Evolutionary conservation across 495 filamentous ascomycete species (phyloP).

Genomic region (Neurospora sp.): DNA sequence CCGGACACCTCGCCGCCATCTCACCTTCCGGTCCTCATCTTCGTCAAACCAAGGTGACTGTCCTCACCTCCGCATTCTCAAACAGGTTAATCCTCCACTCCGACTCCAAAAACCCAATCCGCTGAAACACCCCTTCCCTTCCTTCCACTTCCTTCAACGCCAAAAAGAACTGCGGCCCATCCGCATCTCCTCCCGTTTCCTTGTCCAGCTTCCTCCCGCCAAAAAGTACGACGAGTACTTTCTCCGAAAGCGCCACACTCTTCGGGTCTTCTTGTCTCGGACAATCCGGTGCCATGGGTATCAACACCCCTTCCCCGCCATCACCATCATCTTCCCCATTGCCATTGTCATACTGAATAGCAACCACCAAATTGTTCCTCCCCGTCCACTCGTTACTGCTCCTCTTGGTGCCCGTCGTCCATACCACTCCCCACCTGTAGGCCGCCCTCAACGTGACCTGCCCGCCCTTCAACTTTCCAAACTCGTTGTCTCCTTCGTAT

Average conservation of each 20-base stretch:
- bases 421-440: not conserved
- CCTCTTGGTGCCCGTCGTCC: not conserved
- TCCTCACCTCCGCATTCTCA: not conserved
- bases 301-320: not conserved
- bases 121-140: not conserved
- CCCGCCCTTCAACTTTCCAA: not conserved
- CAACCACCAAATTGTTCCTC: not conserved
- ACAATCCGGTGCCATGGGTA: conserved; percentile 5
- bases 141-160: conserved; percentile 3
- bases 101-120: conserved; percentile 9
- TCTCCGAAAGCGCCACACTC: conserved; percentile 1
- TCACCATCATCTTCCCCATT: not conserved
- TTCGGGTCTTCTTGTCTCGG: conserved; percentile 2
- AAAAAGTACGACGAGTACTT: conserved; percentile 4
- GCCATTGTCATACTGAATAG: not conserved
- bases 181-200: not conserved
- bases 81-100: not conserved
- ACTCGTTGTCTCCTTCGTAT: conserved; percentile 1
- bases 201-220: conserved; percentile 1
- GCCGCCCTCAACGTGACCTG: conserved; percentile 3
- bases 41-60: not conserved
- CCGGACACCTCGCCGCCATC: not conserved
- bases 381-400: not conserved
- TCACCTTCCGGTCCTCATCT: not conserved
- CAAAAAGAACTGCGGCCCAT: conserved; percentile 4